Evolutionary conservation across 2,329 filamentous ascomycete species (phyloP), one percentile per base, ranked within the genome.

Genomic region (Aspergillus sp.): DNA sequence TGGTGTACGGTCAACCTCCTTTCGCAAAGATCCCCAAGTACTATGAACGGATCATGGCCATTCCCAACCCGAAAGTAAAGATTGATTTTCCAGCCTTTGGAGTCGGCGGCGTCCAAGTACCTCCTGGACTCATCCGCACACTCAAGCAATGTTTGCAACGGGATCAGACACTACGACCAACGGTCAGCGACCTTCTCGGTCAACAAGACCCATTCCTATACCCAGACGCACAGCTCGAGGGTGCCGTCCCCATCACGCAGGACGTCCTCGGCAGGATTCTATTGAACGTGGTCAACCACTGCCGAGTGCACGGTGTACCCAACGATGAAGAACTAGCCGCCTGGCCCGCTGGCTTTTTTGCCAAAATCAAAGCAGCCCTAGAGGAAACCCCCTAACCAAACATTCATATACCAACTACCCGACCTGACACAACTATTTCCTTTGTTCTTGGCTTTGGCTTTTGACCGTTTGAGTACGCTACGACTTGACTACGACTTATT

Each of bases 1-100:
- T 99, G 91, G 91, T 94, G 0, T 99, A 99, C 74, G 95, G 95
- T n/a, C 85, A 90, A n/a, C 91, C 92, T 3, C 95, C 95, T 0
- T 99, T 99, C 72, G 93, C 90, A 15, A 93, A 98, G 74, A 96
- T 99, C 68, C 82, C 87, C 61, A 95, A 94, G 77, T 91, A 89
- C 72, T 91, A 96, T 81, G 88, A 91, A 43, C 89, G 92, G 23
- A 95, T 96, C 60, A 77, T 82, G 76, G 79, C 80, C 13, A 83
- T 83, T 57, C 79, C 81, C 11, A 83, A 83, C 63, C 81, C 81
- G 7, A 78, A 78, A 54, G 79, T 83, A 43, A 73, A 77, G 57
- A 83, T 83, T 54, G 76, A 79, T 31, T 83, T 81, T 61, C 81
- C 81, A 2, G 69, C 73, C 3, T 77, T 76, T 53, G 80, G 79